Evolutionary conservation across 176 grass and related monocot species (phyloP), one percentile per base, ranked within the genome.

Genomic region (Canna indica): DNA sequence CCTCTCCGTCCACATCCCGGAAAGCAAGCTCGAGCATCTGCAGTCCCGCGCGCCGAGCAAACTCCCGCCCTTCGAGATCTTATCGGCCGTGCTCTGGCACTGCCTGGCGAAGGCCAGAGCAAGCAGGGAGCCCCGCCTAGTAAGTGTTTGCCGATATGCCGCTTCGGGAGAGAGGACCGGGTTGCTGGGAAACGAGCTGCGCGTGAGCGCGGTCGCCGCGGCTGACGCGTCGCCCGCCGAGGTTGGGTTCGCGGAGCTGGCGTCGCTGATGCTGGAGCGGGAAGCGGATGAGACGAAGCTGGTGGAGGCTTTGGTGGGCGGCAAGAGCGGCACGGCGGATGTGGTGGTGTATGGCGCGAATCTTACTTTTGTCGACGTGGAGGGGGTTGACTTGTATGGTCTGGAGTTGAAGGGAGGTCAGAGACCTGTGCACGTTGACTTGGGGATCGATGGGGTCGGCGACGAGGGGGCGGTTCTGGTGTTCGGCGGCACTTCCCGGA

Each of bases 311-410:
- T 88, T 84, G 59, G 65, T 80, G 1, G 39, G 57, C 1, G 46
- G 67, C 4, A 52, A 79, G 4, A 70, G 39, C 28, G 67, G 57
- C 0, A 73, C 57, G 0, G 79, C 76, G 7, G 85, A 96, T 81
- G 50, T 89, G 11, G 15, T 96, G 26, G 32, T 92, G 32, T 97
- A 97, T 64, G 93, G 93, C 69, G 80, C 86, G 1, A 77, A 90
- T 68, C 88, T 97, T 47, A 97, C 93, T 70, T 85, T 97, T 47
- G 83, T 92, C 60, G 89, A 97, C 77, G 90, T 97, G 86, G 79
- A 85, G 75, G 62, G 74, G 53, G 69, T 83, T 50, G 69, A 85
- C 18, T 47, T 87, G 56, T 92, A 92, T 65, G 89, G 80, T 70
- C 74, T 97, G 62, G 81, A 82, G 70, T 47, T 97, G 39, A 87